Conservation (phyloP, 805 yeast genomes). For the Citeromyces matritensis region DNA sequence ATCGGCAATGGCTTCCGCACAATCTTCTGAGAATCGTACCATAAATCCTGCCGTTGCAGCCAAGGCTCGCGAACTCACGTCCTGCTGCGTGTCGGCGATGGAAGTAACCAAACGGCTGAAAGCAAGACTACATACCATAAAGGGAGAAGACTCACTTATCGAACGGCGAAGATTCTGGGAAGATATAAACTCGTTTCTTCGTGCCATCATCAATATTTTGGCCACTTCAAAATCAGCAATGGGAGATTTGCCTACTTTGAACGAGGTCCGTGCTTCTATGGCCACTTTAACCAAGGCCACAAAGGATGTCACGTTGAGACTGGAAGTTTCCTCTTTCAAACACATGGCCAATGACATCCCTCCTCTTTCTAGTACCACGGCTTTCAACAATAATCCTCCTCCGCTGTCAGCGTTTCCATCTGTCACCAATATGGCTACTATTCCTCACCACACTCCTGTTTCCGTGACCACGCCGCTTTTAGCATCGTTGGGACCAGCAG, state of each 20-base stretch:
- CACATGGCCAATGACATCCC: constrained; percentile 2
- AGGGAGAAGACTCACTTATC: constrained; percentile 21
- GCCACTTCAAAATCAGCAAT: constrained; percentile 75
- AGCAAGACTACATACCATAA: constrained; percentile 31
- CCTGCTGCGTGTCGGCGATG: constrained; percentile 65
- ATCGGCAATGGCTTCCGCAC: constrained; percentile 42
- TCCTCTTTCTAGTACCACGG: constrained; percentile 6
- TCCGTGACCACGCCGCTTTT: constrained; percentile 1
- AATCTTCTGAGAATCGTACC: constrained; percentile 9
- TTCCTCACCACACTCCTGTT: neutral
- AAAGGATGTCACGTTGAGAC: constrained; percentile 78
- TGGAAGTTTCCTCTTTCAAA: constrained; percentile 27
- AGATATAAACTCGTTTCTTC: constrained; percentile 67
- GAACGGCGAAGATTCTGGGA: constrained; percentile 70
- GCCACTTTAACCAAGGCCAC: constrained; percentile 78
- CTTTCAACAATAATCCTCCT: constrained; percentile 9
- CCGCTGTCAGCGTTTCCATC: constrained; percentile 20
- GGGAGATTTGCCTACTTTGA: constrained; percentile 65
- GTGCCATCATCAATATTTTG: constrained; percentile 69
- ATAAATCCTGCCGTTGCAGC: constrained; percentile 31
- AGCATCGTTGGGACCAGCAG: constrained; percentile 15
- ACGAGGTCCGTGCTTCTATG: constrained; percentile 67
- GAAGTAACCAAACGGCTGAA: constrained; percentile 64
- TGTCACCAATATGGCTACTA: constrained; percentile 10
- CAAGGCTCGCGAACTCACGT: constrained; percentile 64